Evolutionary conservation across 2,329 filamentous ascomycete species (phyloP).

Genomic region (Septoria linicola): DNA sequence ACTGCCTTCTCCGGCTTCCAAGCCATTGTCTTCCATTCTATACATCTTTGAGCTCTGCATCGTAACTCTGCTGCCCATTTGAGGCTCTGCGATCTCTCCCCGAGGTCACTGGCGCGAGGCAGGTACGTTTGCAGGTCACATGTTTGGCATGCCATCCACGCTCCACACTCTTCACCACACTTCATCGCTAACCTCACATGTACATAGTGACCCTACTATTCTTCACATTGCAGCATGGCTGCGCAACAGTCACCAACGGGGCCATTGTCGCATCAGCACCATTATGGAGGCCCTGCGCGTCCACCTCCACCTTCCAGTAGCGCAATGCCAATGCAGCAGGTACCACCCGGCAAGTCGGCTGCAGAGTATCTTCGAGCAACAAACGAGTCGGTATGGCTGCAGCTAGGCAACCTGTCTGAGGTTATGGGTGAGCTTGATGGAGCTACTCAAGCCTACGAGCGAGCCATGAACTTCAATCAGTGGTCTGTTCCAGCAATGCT

Average conservation of each 20-base stretch:
- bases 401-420: constrained; percentile 85
- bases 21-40: background rate
- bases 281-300: constrained; percentile 66
- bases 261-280: constrained; percentile 62
- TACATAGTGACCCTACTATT: background rate
- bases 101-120: background rate
- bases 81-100: background rate
- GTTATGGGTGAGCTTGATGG: constrained; percentile 84
- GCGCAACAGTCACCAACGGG: constrained; percentile 74
- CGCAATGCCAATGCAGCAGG: constrained; percentile 45
- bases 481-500: constrained; percentile 92
- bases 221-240: constrained; percentile 32
- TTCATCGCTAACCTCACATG: background rate
- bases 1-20: no score
- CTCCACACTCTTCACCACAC: no score
- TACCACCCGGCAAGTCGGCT: constrained; percentile 60
- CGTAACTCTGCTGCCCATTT: no score
- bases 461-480: constrained; percentile 80
- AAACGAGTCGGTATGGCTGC: constrained; percentile 88
- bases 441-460: constrained; percentile 86
- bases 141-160: constrained; percentile 4
- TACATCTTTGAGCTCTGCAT: background rate
- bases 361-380: constrained; percentile 73
- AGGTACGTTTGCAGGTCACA: constrained; percentile 10
- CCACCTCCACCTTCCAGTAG: constrained; percentile 59